A percentile compares a stretch with the other conserved stretches of the same genome.
phyloP scores from a whole-genome alignment of 805 yeast genomes.

The Kuraishia piskuri region DNA sequence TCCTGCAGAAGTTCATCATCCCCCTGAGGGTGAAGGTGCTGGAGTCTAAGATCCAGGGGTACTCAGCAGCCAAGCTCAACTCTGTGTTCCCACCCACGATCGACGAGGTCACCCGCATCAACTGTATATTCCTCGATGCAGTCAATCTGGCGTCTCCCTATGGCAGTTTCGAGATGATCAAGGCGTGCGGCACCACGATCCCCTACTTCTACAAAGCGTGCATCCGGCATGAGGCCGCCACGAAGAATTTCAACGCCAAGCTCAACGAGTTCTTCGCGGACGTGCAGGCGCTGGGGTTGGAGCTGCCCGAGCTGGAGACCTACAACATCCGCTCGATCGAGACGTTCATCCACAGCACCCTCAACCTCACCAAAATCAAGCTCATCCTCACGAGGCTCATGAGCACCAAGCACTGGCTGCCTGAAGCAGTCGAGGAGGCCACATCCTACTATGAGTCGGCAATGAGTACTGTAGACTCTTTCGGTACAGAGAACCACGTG shows the following conservation, averaged over 20 bases:
- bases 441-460: slow-evolving; percentile 42
- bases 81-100: slow-evolving; percentile 88
- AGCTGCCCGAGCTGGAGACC: slow-evolving; percentile 17
- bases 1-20: slow-evolving; percentile 70
- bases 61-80: slow-evolving; percentile 62
- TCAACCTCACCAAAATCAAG: slow-evolving; percentile 65
- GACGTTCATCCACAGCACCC: slow-evolving; percentile 56
- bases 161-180: slow-evolving; percentile 71
- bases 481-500: slow-evolving; percentile 49
- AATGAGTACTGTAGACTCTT: slow-evolving; percentile 66
- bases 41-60: slow-evolving; percentile 38
- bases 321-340: slow-evolving; percentile 47
- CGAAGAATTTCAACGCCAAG: slow-evolving; percentile 48
- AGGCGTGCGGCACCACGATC: slow-evolving; percentile 72
- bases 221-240: slow-evolving; percentile 90
- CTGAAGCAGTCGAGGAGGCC: slow-evolving; percentile 18
- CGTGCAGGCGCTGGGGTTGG: slow-evolving; percentile 20
- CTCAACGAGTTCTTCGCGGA: slow-evolving; percentile 32
- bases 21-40: slow-evolving; percentile 69
- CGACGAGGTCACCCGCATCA: slow-evolving; percentile 86
- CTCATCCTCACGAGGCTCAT: slow-evolving; percentile 57
- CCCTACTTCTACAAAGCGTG: slow-evolving; percentile 92
- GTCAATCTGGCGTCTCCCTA: slow-evolving; percentile 54
- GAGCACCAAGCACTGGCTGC: slow-evolving; percentile 37
- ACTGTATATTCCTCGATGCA: slow-evolving; percentile 75